Evolutionary conservation across 495 filamentous ascomycete genomes (phyloP).

Genomic region (Neurospora sp.): DNA sequence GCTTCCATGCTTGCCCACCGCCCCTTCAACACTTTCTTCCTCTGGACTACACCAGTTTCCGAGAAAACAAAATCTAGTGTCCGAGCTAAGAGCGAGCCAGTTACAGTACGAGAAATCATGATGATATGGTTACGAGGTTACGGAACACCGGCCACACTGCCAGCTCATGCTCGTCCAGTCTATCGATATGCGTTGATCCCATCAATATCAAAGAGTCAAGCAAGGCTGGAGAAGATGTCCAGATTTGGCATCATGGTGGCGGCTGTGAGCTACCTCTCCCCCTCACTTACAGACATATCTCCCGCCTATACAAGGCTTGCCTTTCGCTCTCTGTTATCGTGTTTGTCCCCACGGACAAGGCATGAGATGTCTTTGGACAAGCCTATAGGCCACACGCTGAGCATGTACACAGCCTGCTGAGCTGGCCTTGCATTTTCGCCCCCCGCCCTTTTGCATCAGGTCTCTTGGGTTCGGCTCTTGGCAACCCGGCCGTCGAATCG

Average conservation of each 20-base stretch:
- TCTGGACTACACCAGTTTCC: background rate
- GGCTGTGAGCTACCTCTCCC: background rate
- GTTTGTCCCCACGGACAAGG: background rate
- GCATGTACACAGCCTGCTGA: constrained; percentile 17
- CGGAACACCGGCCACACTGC: background rate
- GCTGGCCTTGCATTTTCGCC: constrained; percentile 27
- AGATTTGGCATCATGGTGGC: background rate
- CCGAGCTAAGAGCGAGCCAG: background rate
- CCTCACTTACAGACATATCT: background rate
- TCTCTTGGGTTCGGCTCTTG: constrained; percentile 12
- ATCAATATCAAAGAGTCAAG: background rate
- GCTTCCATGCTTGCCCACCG: background rate
- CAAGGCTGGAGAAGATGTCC: background rate
- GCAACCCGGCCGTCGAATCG: constrained; percentile 6
- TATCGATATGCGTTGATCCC: background rate
- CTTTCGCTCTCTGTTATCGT: background rate
- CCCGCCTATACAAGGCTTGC: background rate
- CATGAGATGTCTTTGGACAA: background rate
- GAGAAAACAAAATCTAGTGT: background rate
- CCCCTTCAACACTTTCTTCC: background rate
- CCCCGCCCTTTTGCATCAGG: constrained; percentile 13
- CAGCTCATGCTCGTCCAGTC: background rate
- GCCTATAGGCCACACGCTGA: background rate
- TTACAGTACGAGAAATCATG: background rate
- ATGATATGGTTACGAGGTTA: background rate